phyloP scores from a whole-genome alignment of 2,329 filamentous ascomycete genomes.

The Fusarium mangiferae region DNA sequence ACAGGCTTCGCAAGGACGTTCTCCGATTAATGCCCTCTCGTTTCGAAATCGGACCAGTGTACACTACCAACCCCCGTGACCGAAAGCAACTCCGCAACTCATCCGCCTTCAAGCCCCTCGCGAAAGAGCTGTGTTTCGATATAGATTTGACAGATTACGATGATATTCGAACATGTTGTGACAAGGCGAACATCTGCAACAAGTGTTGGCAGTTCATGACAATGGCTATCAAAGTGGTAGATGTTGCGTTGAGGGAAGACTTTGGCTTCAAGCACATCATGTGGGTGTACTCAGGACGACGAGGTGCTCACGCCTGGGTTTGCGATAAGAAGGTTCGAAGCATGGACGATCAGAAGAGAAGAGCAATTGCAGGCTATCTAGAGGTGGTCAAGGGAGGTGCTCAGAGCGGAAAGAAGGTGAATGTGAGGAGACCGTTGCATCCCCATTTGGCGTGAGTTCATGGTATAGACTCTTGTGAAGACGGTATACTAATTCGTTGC shows the following conservation, averaged over 20 bases:
- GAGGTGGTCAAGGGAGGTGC: slow-evolving; percentile 89
- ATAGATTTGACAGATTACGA: slow-evolving; percentile 99
- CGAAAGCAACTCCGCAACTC: slow-evolving; percentile 86
- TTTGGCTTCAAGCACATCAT: slow-evolving; percentile 97
- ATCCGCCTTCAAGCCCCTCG: slow-evolving; percentile 83
- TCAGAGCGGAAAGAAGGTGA: slow-evolving; percentile 87
- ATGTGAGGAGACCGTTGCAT: slow-evolving; percentile 84
- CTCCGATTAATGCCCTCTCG: slow-evolving; percentile 87
- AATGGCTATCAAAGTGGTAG: slow-evolving; percentile 96
- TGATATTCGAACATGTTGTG: slow-evolving; percentile 93
- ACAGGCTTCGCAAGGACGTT: slow-evolving; percentile 88
- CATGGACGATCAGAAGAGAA: slow-evolving; percentile 86
- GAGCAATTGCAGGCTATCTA: slow-evolving; percentile 87
- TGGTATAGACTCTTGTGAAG: neutral
- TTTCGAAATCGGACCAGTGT: slow-evolving; percentile 99
- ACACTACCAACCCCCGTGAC: slow-evolving; percentile 92
- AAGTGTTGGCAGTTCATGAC: slow-evolving; percentile 98
- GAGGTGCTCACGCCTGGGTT: slow-evolving; percentile 98
- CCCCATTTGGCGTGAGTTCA: slow-evolving; percentile 78
- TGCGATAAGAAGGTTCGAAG: slow-evolving; percentile 88
- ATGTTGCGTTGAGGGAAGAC: slow-evolving; percentile 87
- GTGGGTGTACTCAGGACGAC: slow-evolving; percentile 97
- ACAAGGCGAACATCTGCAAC: slow-evolving; percentile 89
- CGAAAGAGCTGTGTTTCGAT: slow-evolving; percentile 98
- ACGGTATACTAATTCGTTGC: slow-evolving; percentile 24